These are phyloP conservation scores for Paecilomyces niveus DNA, from an alignment of 2,329 filamentous ascomycete genomes.

Conservation along the genomic window DNA sequence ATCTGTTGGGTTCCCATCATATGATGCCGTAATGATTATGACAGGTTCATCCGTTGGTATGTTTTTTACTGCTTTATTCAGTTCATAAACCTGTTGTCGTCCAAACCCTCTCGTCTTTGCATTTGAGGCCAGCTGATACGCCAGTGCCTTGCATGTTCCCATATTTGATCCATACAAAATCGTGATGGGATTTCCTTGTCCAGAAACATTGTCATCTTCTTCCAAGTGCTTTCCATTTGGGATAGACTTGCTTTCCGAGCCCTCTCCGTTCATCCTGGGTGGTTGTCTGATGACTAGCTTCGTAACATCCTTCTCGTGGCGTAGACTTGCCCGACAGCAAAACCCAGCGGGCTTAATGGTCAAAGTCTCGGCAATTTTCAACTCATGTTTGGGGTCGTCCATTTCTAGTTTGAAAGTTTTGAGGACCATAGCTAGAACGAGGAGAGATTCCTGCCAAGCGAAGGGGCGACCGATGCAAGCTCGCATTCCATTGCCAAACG, in stretches of 20 bases:
- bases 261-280: no score
- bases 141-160: neutral
- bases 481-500: neutral
- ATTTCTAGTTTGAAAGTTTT: neutral
- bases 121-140: neutral
- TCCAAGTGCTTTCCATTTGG: no score
- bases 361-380: neutral
- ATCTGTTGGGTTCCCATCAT: slow-evolving; percentile 37
- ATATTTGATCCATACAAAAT: neutral
- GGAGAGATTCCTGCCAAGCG: neutral
- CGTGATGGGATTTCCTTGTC: neutral
- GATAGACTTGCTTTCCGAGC: no score
- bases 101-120: no score
- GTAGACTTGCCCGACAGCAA: no score
- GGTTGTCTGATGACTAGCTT: no score
- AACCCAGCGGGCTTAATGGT: neutral
- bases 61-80: neutral
- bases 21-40: slow-evolving; percentile 33
- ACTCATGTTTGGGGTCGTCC: neutral
- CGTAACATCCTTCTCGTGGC: no score
- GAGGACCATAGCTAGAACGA: neutral
- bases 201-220: no score
- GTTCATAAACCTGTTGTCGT: no score
- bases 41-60: slow-evolving; percentile 29
- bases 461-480: neutral